Base-by-base conservation (phyloP, 108 stramenopile species). In the Fragilariopsis cylindrus region DNA sequence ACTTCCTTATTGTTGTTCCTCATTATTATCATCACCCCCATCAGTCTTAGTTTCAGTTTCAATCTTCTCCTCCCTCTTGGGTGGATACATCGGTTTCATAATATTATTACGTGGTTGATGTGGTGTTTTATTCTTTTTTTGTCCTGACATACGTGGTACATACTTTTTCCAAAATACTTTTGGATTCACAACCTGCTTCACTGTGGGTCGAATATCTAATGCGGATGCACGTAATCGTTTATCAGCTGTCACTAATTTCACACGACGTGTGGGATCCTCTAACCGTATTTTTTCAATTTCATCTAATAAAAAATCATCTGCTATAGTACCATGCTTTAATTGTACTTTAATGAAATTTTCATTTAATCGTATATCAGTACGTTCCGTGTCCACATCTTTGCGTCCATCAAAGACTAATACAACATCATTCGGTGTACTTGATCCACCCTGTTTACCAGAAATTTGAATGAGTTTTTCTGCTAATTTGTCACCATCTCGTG, bases 231-330 rank as follows among this genome's bases (percentile, higher is more conserved):
- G 71, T 18, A 87, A 57, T 48, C 71, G 73, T 30, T 81, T 77
- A 58, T 87, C 82, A 15, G 82, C 82, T 2, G 86, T 81, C 15
- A 87, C 86, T 5, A 87, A 42, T 45, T 87, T 78, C 4, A 87
- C 73, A 43, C 73, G 72, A 66, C 73, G 39, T 45, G n/a, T 50
- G 1, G 48, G 48, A 13, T 52, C 49, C 48, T 18, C 48, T 6
- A 18, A 6, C 9, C 45, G 52, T 3, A 68, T 50, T 55, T 48
- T 6, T 42, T 42, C n/a, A 39, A 68, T 68, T 68, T 50, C 21
- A 16, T 68, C 67, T 3, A 68, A 13, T 39, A 87, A 76, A 60
- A 71, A 87, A 49, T 79, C 78, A 49, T 82, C 82, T 19, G 78
- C 65, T 4, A 69, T 65, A 7, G 72, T 73, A 5, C 78, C 86